Base-by-base conservation (phyloP, 164 flowering plant genomes). In the Taxillus chinensis region DNA sequence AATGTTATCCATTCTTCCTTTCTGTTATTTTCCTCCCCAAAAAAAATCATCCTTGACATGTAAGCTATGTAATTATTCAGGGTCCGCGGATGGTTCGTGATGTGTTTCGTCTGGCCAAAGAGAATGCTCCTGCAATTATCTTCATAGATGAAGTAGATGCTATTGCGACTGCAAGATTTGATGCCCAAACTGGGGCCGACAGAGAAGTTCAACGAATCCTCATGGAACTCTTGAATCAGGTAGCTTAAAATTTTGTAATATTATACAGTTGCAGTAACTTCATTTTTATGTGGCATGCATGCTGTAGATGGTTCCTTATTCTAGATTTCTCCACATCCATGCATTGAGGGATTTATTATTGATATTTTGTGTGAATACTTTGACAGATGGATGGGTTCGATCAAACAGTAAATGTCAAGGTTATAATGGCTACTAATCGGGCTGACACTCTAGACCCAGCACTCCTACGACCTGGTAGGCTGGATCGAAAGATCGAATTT, bases 101-200 rank as follows among this genome's bases (percentile, higher is more conserved):
- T 83, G 96, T 93, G 39, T 93, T 93, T 59, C 92, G 96, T 53
- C 90, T 90, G 49, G 99, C 99, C 39, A 90, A 90, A 70, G 97
- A 90, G 75, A 89, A 90, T 79, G 97, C 99, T 17, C 99, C 99
- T 60, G 95, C 97, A 9, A 90, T 93, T 57, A 90, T 93, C 39
- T 93, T 93, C 65, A 90, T 93, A 69, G 99, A 93, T 77, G 99
- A 93, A 78, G 96, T 93, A 6, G 99, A 93, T 79, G 99, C 97
- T 17, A 90, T 93, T 62, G 99, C 95, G 12, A 93, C 98, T 56
- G 98, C 98, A 38, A 82, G 98, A 69, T 92, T 92, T 83, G 98
- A 92, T 84, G 97, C 98, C 39, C 98, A 92, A 73, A 90, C 98
- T 57, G 98, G 98, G 62, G 98, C 98, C 54, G 96, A 92, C 70